Conservation (phyloP, 371 early-diverging fungal genomes). For the Capillidium heterosporum region DNA sequence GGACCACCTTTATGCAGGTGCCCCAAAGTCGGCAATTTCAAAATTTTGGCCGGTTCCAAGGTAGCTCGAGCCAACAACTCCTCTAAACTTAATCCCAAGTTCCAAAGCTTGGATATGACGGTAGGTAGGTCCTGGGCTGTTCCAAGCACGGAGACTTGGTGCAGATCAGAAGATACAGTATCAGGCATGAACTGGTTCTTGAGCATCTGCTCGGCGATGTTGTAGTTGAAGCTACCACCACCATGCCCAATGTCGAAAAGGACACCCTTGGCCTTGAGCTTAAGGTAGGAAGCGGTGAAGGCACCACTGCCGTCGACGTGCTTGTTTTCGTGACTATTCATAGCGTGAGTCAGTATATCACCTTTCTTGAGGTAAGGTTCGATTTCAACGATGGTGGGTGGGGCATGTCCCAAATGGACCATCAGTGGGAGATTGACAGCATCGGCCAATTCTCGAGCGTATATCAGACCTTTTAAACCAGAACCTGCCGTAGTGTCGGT, state of each 20-base stretch:
- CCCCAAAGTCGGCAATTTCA: slow-evolving; percentile 8
- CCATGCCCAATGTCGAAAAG: slow-evolving; percentile 13
- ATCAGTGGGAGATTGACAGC: slow-evolving; percentile 10
- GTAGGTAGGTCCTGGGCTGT: slow-evolving; percentile 10
- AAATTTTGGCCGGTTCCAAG: slow-evolving; percentile 8
- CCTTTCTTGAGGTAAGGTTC: slow-evolving; percentile 8
- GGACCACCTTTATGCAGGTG: slow-evolving; percentile 9
- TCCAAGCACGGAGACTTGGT: slow-evolving; percentile 10
- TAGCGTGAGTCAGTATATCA: slow-evolving; percentile 13
- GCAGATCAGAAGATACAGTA: slow-evolving; percentile 11
- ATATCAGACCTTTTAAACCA: slow-evolving; percentile 8
- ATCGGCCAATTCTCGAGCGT: slow-evolving; percentile 10
- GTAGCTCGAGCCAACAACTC: slow-evolving; percentile 9
- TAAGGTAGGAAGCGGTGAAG: neutral
- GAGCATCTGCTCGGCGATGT: slow-evolving; percentile 8
- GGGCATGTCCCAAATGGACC: slow-evolving; percentile 11
- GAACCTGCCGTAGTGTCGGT: slow-evolving; percentile 7
- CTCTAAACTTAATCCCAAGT: slow-evolving; percentile 9
- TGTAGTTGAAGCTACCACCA: slow-evolving; percentile 11
- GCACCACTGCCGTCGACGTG: neutral
- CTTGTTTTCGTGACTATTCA: slow-evolving; percentile 9
- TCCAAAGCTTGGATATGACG: slow-evolving; percentile 10
- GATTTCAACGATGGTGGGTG: slow-evolving; percentile 10
- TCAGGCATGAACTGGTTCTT: slow-evolving; percentile 7
- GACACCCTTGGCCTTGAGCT: slow-evolving; percentile 9